Evolutionary conservation across 192 early-diverging fungal species (phyloP).

Genomic region (Podila minutissima): DNA sequence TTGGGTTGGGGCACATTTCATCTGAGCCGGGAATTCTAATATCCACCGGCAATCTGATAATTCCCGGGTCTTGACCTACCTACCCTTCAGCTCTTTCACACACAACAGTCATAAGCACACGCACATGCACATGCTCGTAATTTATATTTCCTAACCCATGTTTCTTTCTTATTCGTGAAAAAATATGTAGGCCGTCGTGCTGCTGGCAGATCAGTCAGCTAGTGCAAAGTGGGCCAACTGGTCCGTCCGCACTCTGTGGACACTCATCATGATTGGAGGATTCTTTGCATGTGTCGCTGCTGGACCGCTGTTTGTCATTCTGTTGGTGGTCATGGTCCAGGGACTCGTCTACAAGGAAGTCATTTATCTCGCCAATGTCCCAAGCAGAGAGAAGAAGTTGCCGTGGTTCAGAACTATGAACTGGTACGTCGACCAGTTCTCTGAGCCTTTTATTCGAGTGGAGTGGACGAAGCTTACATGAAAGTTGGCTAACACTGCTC

Average conservation of each 20-base stretch:
- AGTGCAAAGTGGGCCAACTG: conserved; percentile 80
- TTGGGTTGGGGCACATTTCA: neutral
- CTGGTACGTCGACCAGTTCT: conserved; percentile 61
- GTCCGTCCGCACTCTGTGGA: conserved; percentile 85
- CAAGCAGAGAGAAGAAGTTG: conserved; percentile 84
- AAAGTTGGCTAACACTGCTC: no score
- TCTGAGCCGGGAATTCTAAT: conserved; percentile 2
- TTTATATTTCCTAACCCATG: no score
- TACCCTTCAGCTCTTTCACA: neutral
- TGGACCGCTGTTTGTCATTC: conserved; percentile 87
- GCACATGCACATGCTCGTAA: no score
- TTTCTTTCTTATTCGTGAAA: no score
- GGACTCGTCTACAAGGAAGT: conserved; percentile 92
- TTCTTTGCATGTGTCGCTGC: conserved; percentile 80
- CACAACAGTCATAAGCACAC: no score
- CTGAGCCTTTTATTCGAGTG: neutral
- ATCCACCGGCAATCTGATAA: neutral
- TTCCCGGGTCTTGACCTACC: neutral
- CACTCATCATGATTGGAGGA: conserved; percentile 89
- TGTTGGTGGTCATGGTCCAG: conserved; percentile 87
- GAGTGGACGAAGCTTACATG: neutral
- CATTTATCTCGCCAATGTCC: conserved; percentile 87
- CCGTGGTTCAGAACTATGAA: conserved; percentile 94
- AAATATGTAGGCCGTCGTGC: conserved; percentile 5
- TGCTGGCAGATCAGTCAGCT: conserved; percentile 59